Evolutionary conservation across 306 rosid genomes (phyloP), one percentile per base, ranked within the genome.

Genomic region (Sesbania bispinosa): DNA sequence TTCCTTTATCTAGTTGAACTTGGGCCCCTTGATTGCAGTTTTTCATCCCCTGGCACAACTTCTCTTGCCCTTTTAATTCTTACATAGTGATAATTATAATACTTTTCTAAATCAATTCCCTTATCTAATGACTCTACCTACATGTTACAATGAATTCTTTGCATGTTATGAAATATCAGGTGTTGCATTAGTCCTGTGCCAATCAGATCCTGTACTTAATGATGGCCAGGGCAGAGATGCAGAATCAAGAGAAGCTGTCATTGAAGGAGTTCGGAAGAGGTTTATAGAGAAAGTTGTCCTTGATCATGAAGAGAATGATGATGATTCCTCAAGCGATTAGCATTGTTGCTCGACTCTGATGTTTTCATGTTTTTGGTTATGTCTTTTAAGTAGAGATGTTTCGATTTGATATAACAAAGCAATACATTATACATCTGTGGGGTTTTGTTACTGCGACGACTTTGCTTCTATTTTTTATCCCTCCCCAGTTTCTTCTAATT

Each of bases 161-260:
- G 18, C 51, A 3, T 62, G 62, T 20, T 75, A 32, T 84, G 76
- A 52, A 54, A 76, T 75, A 20, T 46, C 73, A 90, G 97, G 96
- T 67, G 96, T 89, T 80, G 97, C 98, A 60, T 79, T 94, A 78
- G 86, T 94, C 30, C 87, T 94, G 54, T 94, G 98, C 81, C 90
- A 90, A 65, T 88, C 96, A 36, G 92, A 89, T 77, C 97, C 97
- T 35, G 97, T 90, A 1, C 96, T 94, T 7, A 85, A 86, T 21
- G 97, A 90, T 69, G 97, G 98, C 14, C 95, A 81, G 42, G 77
- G 80, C 59, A 83, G 79, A 50, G 73, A 81, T 15, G 97, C 77
- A 60, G 65, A 36, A 11, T 88, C 97, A 58, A 88, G 93, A 64
- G 43, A 90, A 60, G 87, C 97, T 60, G 89, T 94, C 63, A 81